Conservation (phyloP, 176 grass and related monocot genomes). For the Rhynchospora pubera region DNA sequence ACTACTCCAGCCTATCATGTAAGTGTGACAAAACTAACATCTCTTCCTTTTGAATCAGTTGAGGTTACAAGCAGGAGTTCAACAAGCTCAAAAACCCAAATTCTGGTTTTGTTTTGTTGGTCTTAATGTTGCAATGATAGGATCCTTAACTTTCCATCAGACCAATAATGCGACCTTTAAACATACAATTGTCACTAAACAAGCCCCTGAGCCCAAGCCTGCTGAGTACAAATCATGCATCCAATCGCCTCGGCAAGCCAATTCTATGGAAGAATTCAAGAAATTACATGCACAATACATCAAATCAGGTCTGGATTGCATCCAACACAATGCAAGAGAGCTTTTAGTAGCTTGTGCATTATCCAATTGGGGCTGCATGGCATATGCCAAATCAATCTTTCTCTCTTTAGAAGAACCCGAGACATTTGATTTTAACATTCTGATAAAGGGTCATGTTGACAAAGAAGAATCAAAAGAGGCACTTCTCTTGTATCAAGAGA, state of each 20-base stretch:
- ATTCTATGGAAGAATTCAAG: conserved; percentile 42
- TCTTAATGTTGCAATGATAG: not conserved
- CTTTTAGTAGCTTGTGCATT: conserved; percentile 52
- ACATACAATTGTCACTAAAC: not conserved
- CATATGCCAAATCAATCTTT: conserved; percentile 63
- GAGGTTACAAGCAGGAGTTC: not conserved
- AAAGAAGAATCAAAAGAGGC: conserved; percentile 29
- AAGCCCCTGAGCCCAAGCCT: conserved; percentile 19
- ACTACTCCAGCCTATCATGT: not conserved
- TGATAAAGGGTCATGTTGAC: conserved; percentile 49
- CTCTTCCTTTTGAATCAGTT: not conserved
- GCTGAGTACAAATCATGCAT: conserved; percentile 27
- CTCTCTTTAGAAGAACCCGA: conserved; percentile 42
- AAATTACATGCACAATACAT: conserved; percentile 41
- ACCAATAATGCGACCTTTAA: not conserved
- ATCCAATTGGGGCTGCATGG: conserved; percentile 58
- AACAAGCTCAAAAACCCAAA: not conserved
- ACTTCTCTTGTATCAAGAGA: conserved; percentile 41
- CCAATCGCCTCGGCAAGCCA: conserved; percentile 11
- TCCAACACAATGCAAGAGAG: conserved; percentile 32
- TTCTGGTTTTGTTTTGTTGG: not conserved
- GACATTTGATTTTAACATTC: conserved; percentile 75
- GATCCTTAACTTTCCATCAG: not conserved
- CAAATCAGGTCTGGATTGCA: conserved; percentile 59
- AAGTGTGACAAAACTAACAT: not conserved